Evolutionary conservation across 2,329 filamentous ascomycete genomes (phyloP).

Genomic region (Botrytis byssoidea): DNA sequence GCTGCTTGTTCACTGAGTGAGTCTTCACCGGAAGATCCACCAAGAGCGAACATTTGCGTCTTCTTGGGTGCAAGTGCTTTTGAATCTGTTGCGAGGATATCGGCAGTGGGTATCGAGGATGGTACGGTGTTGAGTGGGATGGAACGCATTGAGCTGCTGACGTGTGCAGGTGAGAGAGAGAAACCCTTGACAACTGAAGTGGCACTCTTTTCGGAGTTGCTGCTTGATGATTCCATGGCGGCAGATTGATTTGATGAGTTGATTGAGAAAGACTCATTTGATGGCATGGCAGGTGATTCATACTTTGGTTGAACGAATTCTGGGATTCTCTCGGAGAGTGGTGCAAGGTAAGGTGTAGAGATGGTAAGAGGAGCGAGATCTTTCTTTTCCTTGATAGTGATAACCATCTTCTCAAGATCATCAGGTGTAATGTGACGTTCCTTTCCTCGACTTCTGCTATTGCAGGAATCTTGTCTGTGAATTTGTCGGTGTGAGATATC

Average conservation of each 20-base stretch:
- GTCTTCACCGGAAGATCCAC: conserved; percentile 41
- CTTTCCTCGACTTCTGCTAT: conserved; percentile 67
- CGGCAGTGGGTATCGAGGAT: conserved; percentile 50
- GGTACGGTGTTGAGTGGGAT: conserved; percentile 38
- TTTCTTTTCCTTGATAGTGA: conserved; percentile 83
- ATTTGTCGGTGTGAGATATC: conserved; percentile 63
- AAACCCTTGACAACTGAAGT: conserved; percentile 81
- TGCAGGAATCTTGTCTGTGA: conserved; percentile 68
- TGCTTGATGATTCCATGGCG: conserved; percentile 42
- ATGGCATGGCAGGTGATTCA: conserved; percentile 47
- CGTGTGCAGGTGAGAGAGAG: conserved; percentile 76
- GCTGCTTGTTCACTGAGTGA: conserved; percentile 39
- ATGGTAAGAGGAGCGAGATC: conserved; percentile 58
- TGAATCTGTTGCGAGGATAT: conserved; percentile 48
- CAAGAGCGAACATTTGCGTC: conserved; percentile 52
- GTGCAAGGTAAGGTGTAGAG: conserved; percentile 41
- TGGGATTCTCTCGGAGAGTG: conserved; percentile 36
- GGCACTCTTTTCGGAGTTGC: conserved; percentile 39
- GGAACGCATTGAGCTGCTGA: conserved; percentile 65
- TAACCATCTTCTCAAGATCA: conserved; percentile 90
- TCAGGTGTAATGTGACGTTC: conserved; percentile 91
- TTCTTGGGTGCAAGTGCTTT: conserved; percentile 66
- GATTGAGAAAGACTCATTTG: conserved; percentile 30
- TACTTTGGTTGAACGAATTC: conserved; percentile 41
- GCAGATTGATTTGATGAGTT: conserved; percentile 39